Conservation (phyloP, 352 stramenopile genomes). For the Chloridella minuta region DNA sequence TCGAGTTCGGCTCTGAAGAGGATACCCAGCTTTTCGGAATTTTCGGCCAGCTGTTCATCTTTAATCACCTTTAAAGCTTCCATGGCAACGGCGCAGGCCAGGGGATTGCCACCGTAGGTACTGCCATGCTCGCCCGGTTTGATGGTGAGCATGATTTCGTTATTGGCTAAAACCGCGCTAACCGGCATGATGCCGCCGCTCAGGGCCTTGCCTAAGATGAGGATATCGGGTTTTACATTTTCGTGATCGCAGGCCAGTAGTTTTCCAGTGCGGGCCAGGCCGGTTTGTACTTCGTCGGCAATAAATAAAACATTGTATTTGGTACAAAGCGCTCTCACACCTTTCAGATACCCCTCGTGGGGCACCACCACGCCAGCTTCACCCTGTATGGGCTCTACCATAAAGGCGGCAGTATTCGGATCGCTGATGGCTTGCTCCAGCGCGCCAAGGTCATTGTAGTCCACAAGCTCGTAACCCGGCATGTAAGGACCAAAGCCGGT, state of each 20-base stretch:
- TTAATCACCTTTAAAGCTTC: slow-evolving; percentile 65
- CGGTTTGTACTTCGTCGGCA: slow-evolving; percentile 88
- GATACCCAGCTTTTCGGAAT: slow-evolving; percentile 56
- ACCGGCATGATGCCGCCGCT: slow-evolving; percentile 83
- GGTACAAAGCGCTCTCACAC: slow-evolving; percentile 45
- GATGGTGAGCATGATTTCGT: slow-evolving; percentile 91
- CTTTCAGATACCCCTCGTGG: slow-evolving; percentile 64
- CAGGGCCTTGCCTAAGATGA: slow-evolving; percentile 58
- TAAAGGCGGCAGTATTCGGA: slow-evolving; percentile 72
- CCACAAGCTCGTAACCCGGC: slow-evolving; percentile 57
- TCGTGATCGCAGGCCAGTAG: slow-evolving; percentile 79
- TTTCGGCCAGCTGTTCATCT: slow-evolving; percentile 76
- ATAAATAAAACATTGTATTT: slow-evolving; percentile 97
- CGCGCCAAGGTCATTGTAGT: slow-evolving; percentile 61
- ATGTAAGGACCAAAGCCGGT: slow-evolving; percentile 77
- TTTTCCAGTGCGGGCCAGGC: slow-evolving; percentile 70
- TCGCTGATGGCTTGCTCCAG: slow-evolving; percentile 43
- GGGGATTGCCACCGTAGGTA: slow-evolving; percentile 77
- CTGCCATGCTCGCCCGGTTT: slow-evolving; percentile 78
- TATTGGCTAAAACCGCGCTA: slow-evolving; percentile 62
- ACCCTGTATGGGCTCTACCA: slow-evolving; percentile 97
- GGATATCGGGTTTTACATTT: slow-evolving; percentile 73
- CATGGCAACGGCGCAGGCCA: slow-evolving; percentile 78
- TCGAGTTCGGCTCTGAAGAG: slow-evolving; percentile 55
- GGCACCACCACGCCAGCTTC: slow-evolving; percentile 90